These are phyloP conservation scores for Polyporus tsugae DNA, from an alignment of 1,284 basidiomycete genomes.

Conservation along the genomic window DNA sequence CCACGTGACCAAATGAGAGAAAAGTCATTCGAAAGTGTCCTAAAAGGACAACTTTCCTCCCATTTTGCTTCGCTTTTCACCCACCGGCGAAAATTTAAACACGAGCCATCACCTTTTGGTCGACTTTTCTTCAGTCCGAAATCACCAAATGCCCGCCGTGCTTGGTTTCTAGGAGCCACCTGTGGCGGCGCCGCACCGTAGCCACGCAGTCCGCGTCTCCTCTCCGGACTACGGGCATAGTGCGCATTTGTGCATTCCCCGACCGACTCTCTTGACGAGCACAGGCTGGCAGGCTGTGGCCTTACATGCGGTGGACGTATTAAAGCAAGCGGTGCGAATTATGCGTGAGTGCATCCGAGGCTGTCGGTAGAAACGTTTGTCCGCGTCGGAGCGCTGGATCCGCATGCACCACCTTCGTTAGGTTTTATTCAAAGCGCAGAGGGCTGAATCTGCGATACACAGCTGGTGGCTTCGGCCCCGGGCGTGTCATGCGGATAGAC, in stretches of 20 bases:
- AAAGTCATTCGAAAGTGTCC: no score
- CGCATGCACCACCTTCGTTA: not conserved
- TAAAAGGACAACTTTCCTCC: no score
- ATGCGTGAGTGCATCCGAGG: not conserved
- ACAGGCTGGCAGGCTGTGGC: not conserved
- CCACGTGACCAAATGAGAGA: no score
- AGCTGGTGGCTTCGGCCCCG: not conserved
- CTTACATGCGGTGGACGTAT: not conserved
- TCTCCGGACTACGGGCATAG: not conserved
- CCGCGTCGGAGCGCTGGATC: conserved; percentile 16
- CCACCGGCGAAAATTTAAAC: no score
- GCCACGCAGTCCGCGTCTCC: not conserved
- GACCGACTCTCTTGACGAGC: not conserved
- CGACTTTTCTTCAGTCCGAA: no score
- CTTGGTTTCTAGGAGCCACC: not conserved
- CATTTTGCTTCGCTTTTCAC: no score
- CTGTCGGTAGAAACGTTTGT: not conserved
- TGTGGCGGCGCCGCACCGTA: not conserved
- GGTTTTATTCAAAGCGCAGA: not conserved
- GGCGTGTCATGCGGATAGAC: not conserved
- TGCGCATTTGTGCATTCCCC: not conserved
- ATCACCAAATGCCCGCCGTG: no score
- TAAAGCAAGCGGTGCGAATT: not conserved
- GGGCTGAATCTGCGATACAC: not conserved
- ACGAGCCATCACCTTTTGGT: no score